phyloP scores from a whole-genome alignment of 2,329 filamentous ascomycete genomes.

The Phyllosticta citriasiana region DNA sequence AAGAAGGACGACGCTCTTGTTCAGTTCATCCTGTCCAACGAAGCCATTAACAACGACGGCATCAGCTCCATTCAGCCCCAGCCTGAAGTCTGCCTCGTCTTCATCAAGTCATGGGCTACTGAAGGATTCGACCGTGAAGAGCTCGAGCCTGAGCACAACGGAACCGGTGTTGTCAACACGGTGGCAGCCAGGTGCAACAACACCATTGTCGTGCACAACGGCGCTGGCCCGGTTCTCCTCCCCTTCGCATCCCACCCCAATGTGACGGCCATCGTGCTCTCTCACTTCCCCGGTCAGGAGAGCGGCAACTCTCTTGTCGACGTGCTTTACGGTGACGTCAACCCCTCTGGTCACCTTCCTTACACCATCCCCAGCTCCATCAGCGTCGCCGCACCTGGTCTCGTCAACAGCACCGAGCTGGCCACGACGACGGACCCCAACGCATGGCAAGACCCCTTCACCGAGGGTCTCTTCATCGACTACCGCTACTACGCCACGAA shows the following conservation, averaged over 20 bases:
- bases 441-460: slow-evolving; percentile 40
- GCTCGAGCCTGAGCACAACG: slow-evolving; percentile 34
- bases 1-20: slow-evolving; percentile 4
- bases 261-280: slow-evolving; percentile 30
- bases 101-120: slow-evolving; percentile 46
- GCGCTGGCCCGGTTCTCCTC: slow-evolving; percentile 32
- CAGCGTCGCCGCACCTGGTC: slow-evolving; percentile 18
- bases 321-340: slow-evolving; percentile 29
- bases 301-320: slow-evolving; percentile 31
- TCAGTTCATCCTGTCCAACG: slow-evolving; percentile 7
- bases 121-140: slow-evolving; percentile 34
- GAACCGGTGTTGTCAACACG: slow-evolving; percentile 13
- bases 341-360: slow-evolving; percentile 30
- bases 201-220: slow-evolving; percentile 41
- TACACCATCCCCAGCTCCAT: slow-evolving; percentile 29
- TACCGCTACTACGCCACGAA: slow-evolving; percentile 38
- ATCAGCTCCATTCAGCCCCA: slow-evolving; percentile 14
- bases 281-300: slow-evolving; percentile 34
- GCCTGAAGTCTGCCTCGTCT: slow-evolving; percentile 44
- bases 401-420: slow-evolving; percentile 28
- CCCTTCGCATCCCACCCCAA: slow-evolving; percentile 30
- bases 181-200: slow-evolving; percentile 40
- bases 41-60: neutral
- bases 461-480: slow-evolving; percentile 44
- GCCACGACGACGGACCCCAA: slow-evolving; percentile 23